Evolutionary conservation across 2,329 filamentous ascomycete genomes (phyloP).

Genomic region (Pyrenochaeta sp.): DNA sequence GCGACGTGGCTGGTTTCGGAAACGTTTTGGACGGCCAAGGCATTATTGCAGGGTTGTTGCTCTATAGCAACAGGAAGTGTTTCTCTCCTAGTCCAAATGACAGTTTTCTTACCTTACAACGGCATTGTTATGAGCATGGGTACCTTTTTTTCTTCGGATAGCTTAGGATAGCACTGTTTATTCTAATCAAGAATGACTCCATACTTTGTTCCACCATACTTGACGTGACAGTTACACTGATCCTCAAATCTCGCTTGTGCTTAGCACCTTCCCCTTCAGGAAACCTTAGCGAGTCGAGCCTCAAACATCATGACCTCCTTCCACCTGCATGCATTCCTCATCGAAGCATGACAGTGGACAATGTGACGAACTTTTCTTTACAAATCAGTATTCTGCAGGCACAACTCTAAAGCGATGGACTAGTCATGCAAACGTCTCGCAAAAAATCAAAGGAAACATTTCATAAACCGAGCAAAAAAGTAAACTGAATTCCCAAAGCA

Average conservation of each 20-base stretch:
- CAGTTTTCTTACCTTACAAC: not conserved
- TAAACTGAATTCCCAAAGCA: too few species aligned
- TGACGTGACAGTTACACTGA: not conserved
- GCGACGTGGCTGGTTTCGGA: not conserved
- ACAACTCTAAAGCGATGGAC: too few species aligned
- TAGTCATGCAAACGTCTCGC: too few species aligned
- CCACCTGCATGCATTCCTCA: not conserved
- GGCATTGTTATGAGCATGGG: not conserved
- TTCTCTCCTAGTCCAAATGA: not conserved
- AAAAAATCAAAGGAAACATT: too few species aligned
- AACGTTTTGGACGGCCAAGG: too few species aligned
- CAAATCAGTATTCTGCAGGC: too few species aligned
- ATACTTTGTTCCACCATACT: not conserved
- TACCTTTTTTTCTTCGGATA: not conserved
- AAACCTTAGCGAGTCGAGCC: not conserved
- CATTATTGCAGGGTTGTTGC: not conserved
- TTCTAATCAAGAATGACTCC: not conserved
- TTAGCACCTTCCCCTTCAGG: not conserved
- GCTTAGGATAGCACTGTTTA: not conserved
- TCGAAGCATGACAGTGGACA: too few species aligned
- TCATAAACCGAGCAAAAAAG: too few species aligned
- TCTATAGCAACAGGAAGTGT: not conserved
- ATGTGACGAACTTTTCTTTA: too few species aligned
- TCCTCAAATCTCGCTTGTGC: not conserved
- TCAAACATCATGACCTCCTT: not conserved